Conservation (phyloP, 2,329 filamentous ascomycete genomes). For the Clarireedia sp. region DNA sequence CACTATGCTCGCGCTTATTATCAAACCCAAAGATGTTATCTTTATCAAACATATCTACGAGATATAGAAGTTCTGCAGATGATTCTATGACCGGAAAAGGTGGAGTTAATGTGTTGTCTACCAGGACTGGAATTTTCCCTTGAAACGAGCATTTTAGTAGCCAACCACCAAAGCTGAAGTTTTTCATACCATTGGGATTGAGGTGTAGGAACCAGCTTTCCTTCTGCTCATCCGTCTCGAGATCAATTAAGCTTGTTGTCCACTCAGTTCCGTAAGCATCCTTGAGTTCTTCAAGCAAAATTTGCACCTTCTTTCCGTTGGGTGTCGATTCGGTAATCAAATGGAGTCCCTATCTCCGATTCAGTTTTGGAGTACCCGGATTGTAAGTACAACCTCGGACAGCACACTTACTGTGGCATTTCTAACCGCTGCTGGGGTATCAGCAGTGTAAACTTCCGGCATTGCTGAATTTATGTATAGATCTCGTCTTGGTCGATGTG, state of each 20-base stretch:
- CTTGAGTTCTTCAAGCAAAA: slow-evolving; percentile 45
- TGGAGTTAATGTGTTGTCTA: slow-evolving; percentile 41
- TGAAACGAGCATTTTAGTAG: neutral
- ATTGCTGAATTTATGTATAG: neutral
- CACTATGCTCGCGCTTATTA: slow-evolving; percentile 40
- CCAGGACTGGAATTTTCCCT: slow-evolving; percentile 38
- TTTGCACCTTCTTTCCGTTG: slow-evolving; percentile 44
- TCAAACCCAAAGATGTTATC: slow-evolving; percentile 43
- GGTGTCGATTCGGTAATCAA: slow-evolving; percentile 43
- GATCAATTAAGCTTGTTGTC: slow-evolving; percentile 26
- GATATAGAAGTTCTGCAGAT: slow-evolving; percentile 44
- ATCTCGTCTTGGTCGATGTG: neutral
- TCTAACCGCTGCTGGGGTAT: slow-evolving; percentile 10
- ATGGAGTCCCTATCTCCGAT: slow-evolving; percentile 35
- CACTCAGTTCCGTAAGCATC: slow-evolving; percentile 41
- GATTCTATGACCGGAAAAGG: slow-evolving; percentile 46
- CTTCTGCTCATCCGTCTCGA: slow-evolving; percentile 44
- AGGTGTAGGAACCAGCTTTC: slow-evolving; percentile 45
- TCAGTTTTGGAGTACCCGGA: neutral
- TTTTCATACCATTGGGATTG: slow-evolving; percentile 34
- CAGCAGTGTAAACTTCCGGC: slow-evolving; percentile 7
- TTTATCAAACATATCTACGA: slow-evolving; percentile 38
- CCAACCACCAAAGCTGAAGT: neutral
- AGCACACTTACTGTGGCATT: slow-evolving; percentile 11
- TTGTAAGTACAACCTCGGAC: too few species aligned